Conservation (phyloP, 257 asterid species). For the Penstemon eatonii region DNA sequence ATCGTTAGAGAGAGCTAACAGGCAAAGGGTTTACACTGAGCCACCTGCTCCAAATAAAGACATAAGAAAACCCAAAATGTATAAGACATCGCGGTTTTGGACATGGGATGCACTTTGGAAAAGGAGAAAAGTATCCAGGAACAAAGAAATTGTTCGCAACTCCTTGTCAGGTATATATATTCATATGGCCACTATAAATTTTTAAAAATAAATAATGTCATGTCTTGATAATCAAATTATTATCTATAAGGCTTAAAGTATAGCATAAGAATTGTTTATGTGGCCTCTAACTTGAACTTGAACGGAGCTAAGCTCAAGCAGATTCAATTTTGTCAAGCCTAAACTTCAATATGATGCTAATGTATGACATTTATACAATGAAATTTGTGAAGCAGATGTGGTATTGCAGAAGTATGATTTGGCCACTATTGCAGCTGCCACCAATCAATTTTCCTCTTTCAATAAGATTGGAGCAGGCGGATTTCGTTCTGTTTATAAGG, state of each 20-base stretch:
- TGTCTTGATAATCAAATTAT: not conserved
- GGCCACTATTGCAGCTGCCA: constrained; percentile 16
- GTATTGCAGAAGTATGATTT: constrained; percentile 8
- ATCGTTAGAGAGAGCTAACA: not conserved
- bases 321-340: not conserved
- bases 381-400: constrained; percentile 21
- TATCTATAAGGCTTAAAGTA: not conserved
- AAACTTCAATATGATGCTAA: not conserved
- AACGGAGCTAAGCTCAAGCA: not conserved
- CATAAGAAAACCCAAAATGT: constrained; percentile 17
- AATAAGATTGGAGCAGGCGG: constrained; percentile 20
- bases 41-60: constrained; percentile 13
- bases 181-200: not conserved
- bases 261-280: not conserved
- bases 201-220: not conserved
- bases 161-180: constrained; percentile 25
- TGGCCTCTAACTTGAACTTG: not conserved
- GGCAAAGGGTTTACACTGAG: constrained; percentile 4
- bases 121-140: constrained; percentile 27
- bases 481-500: not conserved
- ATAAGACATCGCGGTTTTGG: constrained; percentile 28
- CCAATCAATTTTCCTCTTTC: constrained; percentile 3
- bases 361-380: constrained; percentile 4
- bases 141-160: not conserved
- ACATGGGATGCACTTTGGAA: constrained; percentile 35